Conservation (phyloP, 2,329 filamentous ascomycete genomes). For the Paraphaeosphaeria sporulosa region DNA sequence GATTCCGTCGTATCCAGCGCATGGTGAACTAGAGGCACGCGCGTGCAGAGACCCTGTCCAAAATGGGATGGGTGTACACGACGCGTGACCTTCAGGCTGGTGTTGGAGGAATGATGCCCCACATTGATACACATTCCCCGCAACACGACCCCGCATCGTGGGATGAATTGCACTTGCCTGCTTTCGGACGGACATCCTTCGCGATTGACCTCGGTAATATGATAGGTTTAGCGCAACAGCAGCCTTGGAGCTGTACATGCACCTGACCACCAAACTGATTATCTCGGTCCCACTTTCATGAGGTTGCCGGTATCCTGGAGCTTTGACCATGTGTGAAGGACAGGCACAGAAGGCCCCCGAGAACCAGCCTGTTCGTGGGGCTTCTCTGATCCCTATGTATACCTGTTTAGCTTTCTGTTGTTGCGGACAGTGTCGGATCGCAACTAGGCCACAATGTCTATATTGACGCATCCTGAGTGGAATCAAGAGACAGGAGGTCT, state of each 20-base stretch:
- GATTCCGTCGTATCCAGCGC: background rate
- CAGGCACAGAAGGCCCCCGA: background rate
- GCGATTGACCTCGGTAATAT: background rate
- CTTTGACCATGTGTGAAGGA: background rate
- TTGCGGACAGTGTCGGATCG: no score
- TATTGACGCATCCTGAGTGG: slow-evolving; percentile 48
- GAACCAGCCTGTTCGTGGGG: background rate
- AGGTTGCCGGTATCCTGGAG: background rate
- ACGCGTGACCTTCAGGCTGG: slow-evolving; percentile 1
- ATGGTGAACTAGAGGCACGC: background rate
- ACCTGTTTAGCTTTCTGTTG: background rate
- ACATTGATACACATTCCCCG: slow-evolving; percentile 30
- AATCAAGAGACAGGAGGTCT: slow-evolving; percentile 39
- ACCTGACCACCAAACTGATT: background rate
- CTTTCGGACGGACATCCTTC: background rate
- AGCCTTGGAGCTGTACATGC: background rate
- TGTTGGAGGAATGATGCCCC: slow-evolving; percentile 25
- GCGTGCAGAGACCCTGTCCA: slow-evolving; percentile 11
- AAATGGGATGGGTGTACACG: background rate
- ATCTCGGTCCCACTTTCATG: background rate
- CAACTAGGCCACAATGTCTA: slow-evolving; percentile 15
- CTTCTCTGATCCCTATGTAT: background rate
- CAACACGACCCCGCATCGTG: slow-evolving; percentile 30
- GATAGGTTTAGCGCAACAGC: background rate
- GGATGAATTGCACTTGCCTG: slow-evolving; percentile 13